Percentiles rank a stretch among this genome's conserved stretches.
Evolutionary conservation across 2,329 filamentous ascomycete species (phyloP).

Genomic region (Alternaria viburni): DNA sequence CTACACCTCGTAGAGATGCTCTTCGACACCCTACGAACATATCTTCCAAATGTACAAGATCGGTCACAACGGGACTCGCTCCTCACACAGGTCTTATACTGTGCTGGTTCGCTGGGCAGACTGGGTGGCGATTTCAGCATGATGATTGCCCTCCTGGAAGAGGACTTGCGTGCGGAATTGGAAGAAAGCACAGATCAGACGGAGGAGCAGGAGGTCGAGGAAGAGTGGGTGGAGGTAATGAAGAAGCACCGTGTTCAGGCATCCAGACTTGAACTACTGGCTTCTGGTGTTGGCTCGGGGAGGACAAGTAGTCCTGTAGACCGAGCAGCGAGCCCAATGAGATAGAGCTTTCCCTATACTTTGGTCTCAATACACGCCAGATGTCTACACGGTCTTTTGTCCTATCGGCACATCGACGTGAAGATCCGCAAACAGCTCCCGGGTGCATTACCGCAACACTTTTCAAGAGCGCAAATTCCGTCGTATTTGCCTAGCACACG

Average conservation of each 20-base stretch:
- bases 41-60: conserved; percentile 83
- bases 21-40: conserved; percentile 74
- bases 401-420: neutral
- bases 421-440: neutral
- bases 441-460: rapidly evolving
- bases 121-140: conserved; percentile 93
- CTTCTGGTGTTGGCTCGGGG: conserved; percentile 50
- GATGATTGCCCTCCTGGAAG: conserved; percentile 72
- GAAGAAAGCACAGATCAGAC: conserved; percentile 33
- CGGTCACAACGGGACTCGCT: conserved; percentile 82
- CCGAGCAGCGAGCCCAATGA: neutral
- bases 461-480: neutral
- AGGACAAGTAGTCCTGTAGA: conserved; percentile 29
- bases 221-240: conserved; percentile 88
- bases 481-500: neutral
- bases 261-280: conserved; percentile 70
- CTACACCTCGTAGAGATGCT: conserved; percentile 82
- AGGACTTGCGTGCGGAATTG: conserved; percentile 51
- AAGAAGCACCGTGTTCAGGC: conserved; percentile 86
- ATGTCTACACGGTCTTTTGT: neutral
- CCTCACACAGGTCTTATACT: conserved; percentile 91
- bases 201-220: conserved; percentile 48
- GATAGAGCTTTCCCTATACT: neutral
- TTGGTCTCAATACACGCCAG: neutral
- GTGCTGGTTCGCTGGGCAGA: conserved; percentile 86